Evolutionary conservation across 805 yeast genomes (phyloP), one percentile per base, ranked within the genome.

Genomic region (Yarrowia alimentaria): DNA sequence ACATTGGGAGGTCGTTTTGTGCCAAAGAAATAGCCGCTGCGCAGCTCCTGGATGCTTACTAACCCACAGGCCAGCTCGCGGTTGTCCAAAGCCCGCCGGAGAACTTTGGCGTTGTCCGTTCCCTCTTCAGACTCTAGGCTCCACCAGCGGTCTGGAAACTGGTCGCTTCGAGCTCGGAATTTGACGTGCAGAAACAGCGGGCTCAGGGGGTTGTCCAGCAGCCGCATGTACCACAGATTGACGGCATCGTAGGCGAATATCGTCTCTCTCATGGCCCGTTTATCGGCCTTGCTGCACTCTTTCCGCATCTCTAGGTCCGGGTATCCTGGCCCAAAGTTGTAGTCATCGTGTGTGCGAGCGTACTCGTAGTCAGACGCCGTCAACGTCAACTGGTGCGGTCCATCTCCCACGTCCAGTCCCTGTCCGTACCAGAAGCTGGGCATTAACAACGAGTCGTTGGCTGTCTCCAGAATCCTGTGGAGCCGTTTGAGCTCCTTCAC

Each of bases 71-170:
- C 30, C 6, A 43, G 30, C 16, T 43, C n/a, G n/a, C n/a, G n/a
- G n/a, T n/a, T n/a, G n/a, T n/a, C n/a, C n/a, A n/a, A n/a, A n/a
- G n/a, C n/a, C n/a, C n/a, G n/a, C n/a, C n/a, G n/a, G n/a, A n/a
- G n/a, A n/a, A 13, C 17, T 30, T 30, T 21, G 20, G 21, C 29
- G 35, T n/a, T 16, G 13, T 19, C 22, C 9, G 28, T 8, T 12
- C 30, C 21, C 1, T 43, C 28, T 3, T 43, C 37, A 11, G 30
- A 14, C 6, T 13, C 20, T 10, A 40, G 14, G 10, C 25, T 24
- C 47, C 47, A 40, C 50, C 50, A 43, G 12, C 22, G 33, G 17
- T 43, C 50, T 1, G 50, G 50, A 7, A 21, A 43, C 20, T 43
- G 37, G 13, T 43, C 37, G n/a, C 30, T 22, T n/a, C 18, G 14